phyloP scores from a whole-genome alignment of 805 yeast species.

The Ogataea salicorniae region DNA sequence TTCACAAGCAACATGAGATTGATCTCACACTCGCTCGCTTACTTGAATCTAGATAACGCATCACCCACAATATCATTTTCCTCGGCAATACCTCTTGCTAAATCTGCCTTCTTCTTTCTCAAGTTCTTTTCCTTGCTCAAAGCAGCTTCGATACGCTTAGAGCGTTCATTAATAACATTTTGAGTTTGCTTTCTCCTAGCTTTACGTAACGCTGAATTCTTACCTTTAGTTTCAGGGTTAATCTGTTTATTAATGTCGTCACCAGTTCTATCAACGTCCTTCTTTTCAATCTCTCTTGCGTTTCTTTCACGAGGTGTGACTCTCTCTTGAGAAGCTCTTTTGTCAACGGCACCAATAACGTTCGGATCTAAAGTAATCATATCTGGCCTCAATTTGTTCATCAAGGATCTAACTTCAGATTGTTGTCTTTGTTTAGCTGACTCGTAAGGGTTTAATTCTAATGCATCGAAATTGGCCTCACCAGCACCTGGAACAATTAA shows the following conservation, averaged over 20 bases:
- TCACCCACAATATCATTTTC: slow-evolving; percentile 49
- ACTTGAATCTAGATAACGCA: slow-evolving; percentile 46
- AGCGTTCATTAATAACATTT: slow-evolving; percentile 84
- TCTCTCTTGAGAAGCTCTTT: slow-evolving; percentile 57
- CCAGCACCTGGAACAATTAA: slow-evolving; percentile 93
- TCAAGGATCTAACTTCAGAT: slow-evolving; percentile 75
- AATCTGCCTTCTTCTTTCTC: slow-evolving; percentile 47
- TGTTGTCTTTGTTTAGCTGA: slow-evolving; percentile 91
- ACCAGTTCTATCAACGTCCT: slow-evolving; percentile 33
- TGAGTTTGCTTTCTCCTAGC: slow-evolving; percentile 77
- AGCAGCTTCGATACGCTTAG: slow-evolving; percentile 68
- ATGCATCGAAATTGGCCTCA: slow-evolving; percentile 94
- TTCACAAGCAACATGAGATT: too few relatives aligned
- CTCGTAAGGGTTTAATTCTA: slow-evolving; percentile 90
- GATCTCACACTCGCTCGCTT: slow-evolving; percentile 3
- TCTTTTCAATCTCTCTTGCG: slow-evolving; percentile 32
- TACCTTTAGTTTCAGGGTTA: slow-evolving; percentile 67
- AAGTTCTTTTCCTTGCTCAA: slow-evolving; percentile 67
- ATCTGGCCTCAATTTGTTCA: slow-evolving; percentile 88
- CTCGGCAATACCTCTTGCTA: slow-evolving; percentile 41
- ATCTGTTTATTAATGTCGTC: slow-evolving; percentile 50
- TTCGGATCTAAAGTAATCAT: slow-evolving; percentile 88
- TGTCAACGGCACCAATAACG: slow-evolving; percentile 78
- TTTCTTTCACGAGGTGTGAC: slow-evolving; percentile 55
- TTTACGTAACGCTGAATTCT: slow-evolving; percentile 78